Conservation (phyloP, 2,329 filamentous ascomycete species). For the Trichoderma sp. region DNA sequence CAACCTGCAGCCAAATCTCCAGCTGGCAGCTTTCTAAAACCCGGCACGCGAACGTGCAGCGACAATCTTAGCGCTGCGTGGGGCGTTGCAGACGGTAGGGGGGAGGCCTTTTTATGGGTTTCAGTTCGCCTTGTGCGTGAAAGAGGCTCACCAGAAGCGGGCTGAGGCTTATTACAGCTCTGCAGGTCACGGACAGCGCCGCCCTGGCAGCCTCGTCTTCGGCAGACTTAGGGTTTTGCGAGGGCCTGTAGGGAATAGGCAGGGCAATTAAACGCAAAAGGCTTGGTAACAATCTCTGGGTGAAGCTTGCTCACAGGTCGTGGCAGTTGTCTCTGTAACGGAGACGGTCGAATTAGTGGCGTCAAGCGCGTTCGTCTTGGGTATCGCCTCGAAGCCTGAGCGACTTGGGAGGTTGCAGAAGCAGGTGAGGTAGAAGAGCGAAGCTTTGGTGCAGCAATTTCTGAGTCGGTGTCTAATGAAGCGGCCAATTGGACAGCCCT, state of each 20-base stretch:
- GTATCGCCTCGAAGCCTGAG: background rate
- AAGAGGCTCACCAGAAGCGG: conserved; percentile 5
- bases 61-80: conserved; percentile 23
- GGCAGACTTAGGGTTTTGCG: too few species aligned
- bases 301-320: background rate
- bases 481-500: too few species aligned
- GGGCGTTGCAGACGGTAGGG: conserved; percentile 24
- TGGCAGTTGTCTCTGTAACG: too few species aligned
- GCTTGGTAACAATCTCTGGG: background rate
- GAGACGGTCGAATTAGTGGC: background rate
- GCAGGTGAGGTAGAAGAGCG: background rate
- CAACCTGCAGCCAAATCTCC: conserved; percentile 25
- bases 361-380: background rate
- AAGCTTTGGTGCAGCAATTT: conserved; percentile 4
- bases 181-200: conserved; percentile 3
- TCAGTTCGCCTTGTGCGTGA: conserved; percentile 8
- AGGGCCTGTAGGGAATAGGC: background rate
- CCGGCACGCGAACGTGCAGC: conserved; percentile 27
- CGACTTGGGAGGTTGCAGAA: background rate
- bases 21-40: conserved; percentile 17
- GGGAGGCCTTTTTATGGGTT: conserved; percentile 9
- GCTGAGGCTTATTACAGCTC: conserved; percentile 9
- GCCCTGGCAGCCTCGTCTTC: conserved; percentile 10
- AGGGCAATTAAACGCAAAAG: too few species aligned
- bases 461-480: background rate